Evolutionary conservation across 208 protist genomes (phyloP), one percentile per base, ranked within the genome.

Genomic region (Porcisia hertigi): DNA sequence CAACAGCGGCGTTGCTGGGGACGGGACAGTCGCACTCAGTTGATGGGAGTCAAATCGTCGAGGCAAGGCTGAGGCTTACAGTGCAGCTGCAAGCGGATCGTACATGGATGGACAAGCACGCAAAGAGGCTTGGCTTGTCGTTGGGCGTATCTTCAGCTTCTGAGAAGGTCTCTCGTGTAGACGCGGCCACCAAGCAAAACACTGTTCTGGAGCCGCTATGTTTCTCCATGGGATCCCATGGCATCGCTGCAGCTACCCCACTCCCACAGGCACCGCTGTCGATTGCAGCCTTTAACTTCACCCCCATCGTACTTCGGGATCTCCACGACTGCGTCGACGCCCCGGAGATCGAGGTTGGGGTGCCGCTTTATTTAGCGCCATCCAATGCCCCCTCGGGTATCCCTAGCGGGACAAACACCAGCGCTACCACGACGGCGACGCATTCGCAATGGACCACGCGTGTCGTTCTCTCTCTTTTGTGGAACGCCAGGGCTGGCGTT

Each of bases 201-300:
- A 14, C 23, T n/a, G 54, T 7, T 8, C 6, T 58, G 23, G 54
- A 16, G 3, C 54, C 23, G 54, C 18, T n/a, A n/a, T 5, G 0
- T 5, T 30, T 5, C 6, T 25, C 18, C 5, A 6, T 58, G 18
- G 23, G 6, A n/a, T 14, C 6, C 11, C 18, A 58, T 58, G 54
- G 54, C 36, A 55, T 5, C 11, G 60, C 25, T 11, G 0, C 41
- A 30, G 39, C 23, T 14, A 7, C 3, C 39, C 4, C 53, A 5
- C 71, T n/a, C n/a, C 14, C 41, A 14, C 7, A 39, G n/a, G 0
- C 45, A 16, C 53, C 77, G 9, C 63, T 81, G 5, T 72, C 77
- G 41, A n/a, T 76, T n/a, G 58, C 57, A 36, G 63, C 49, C 45
- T 81, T 81, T 36, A 73, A 53, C 43, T 81, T 81, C 54, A 81